These are phyloP conservation scores for Calonectria pteridis DNA, from an alignment of 2,329 filamentous ascomycete species.

Conservation along the genomic window DNA sequence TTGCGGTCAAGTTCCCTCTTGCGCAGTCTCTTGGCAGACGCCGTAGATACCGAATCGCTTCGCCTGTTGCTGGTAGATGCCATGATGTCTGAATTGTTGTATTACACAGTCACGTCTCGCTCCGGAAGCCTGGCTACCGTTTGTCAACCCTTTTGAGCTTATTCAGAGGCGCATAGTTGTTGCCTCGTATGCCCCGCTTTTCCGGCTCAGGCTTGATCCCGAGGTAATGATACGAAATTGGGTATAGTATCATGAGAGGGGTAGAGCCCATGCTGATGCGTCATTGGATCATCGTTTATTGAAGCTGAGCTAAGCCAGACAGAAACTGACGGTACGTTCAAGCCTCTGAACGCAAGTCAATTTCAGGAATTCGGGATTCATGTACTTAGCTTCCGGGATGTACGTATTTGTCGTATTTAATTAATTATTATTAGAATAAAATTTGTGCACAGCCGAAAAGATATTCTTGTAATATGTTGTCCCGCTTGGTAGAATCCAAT, in stretches of 20 bases:
- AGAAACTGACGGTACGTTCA: not conserved
- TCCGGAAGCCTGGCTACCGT: not conserved
- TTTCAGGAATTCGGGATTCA: not conserved
- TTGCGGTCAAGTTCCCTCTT: conserved; percentile 3
- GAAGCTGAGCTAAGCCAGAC: not conserved
- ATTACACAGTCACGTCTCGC: not conserved
- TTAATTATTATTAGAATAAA: too few species aligned
- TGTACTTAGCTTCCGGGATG: too few species aligned
- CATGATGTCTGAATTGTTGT: not conserved
- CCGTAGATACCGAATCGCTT: not conserved
- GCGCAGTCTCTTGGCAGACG: not conserved
- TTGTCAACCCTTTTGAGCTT: not conserved
- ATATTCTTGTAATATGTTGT: too few species aligned
- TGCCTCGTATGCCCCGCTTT: not conserved
- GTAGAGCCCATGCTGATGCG: not conserved
- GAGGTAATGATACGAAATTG: not conserved
- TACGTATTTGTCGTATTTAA: too few species aligned
- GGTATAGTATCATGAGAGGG: not conserved
- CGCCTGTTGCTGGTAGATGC: not conserved
- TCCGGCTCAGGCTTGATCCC: not conserved
- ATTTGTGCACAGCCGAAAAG: too few species aligned
- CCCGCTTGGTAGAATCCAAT: too few species aligned
- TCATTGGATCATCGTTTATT: not conserved
- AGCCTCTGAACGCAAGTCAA: not conserved
- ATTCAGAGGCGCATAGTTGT: not conserved